These are phyloP conservation scores for Paramecium sonneborni DNA, from an alignment of 73 alveolate genomes.

Conservation along the genomic window DNA sequence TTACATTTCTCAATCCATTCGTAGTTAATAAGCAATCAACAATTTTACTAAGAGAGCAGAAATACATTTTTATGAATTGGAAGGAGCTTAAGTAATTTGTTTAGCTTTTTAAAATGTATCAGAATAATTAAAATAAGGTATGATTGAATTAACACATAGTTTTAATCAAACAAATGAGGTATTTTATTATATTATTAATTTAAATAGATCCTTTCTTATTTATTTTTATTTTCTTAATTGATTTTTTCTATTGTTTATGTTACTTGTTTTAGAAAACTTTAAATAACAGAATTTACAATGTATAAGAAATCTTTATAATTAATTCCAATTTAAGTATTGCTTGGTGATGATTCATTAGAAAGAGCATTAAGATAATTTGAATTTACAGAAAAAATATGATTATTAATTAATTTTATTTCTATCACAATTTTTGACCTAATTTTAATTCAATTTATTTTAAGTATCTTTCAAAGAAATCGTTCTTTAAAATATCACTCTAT, in stretches of 20 bases:
- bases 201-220: neutral
- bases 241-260: neutral
- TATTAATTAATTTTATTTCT: neutral
- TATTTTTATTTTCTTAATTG: neutral
- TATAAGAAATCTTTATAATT: neutral
- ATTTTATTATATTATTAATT: neutral
- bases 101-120: neutral
- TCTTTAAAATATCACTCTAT: neutral
- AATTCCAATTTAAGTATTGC: neutral
- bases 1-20: neutral
- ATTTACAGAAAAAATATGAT: constrained; percentile 20
- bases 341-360: constrained; percentile 9
- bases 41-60: constrained; percentile 1
- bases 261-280: neutral
- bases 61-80: constrained; percentile 11
- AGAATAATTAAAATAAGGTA: neutral
- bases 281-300: neutral
- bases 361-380: neutral
- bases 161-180: neutral
- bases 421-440: neutral
- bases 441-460: neutral
- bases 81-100: constrained; percentile 13
- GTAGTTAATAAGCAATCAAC: constrained; percentile 24
- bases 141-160: neutral
- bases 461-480: neutral